Evolutionary conservation across 352 stramenopile species (phyloP), one percentile per base, ranked within the genome.

Genomic region (Globisporangium canariense): DNA sequence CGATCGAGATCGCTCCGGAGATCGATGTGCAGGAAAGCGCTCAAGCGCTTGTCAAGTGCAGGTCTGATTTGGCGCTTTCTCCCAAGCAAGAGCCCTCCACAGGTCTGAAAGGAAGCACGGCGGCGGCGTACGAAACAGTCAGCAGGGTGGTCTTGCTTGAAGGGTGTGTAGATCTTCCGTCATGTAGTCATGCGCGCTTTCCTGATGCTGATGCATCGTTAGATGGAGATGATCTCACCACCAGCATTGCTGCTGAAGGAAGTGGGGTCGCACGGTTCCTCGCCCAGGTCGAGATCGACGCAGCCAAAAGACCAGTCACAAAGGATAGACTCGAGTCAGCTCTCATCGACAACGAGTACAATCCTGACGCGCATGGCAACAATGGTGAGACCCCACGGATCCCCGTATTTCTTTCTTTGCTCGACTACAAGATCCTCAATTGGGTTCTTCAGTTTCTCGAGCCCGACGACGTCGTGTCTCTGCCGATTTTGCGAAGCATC

Each of bases 1-100:
- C 73, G 13, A 79, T 83, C n/a, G 65, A 52, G 10, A 67, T 83
- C 49, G 30, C 53, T 11, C 18, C 56, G 18, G 69, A 72, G 8
- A 43, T 78, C 47, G 54, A 67, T 40, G 30, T 62, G 10, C 5
- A 25, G 16, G 52, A 62, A 30, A 18, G 22, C 16, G 8, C 20
- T 10, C 50, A 13, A 58, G 18, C n/a, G 20, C 10, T 2, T 30
- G 10, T 9, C 30, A 59, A 40, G 4, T 49, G n/a, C 11, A 65
- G 32, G 25, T 58, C 46, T 32, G 32, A 13, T 3, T 6, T 47
- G n/a, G 16, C 20, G 10, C 9, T 14, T 30, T 8, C 18, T 45
- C 16, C 7, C 41, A 62, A 10, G 7, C 11, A 28, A 25, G 30
- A 55, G n/a, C 2, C 4, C 8, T 14, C 13, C 34, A 52, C 10